Percentiles rank a stretch among this genome's conserved stretches.
Evolutionary conservation across 1,284 basidiomycete species (phyloP).

Genomic region (Mrakiaceae sp.): DNA sequence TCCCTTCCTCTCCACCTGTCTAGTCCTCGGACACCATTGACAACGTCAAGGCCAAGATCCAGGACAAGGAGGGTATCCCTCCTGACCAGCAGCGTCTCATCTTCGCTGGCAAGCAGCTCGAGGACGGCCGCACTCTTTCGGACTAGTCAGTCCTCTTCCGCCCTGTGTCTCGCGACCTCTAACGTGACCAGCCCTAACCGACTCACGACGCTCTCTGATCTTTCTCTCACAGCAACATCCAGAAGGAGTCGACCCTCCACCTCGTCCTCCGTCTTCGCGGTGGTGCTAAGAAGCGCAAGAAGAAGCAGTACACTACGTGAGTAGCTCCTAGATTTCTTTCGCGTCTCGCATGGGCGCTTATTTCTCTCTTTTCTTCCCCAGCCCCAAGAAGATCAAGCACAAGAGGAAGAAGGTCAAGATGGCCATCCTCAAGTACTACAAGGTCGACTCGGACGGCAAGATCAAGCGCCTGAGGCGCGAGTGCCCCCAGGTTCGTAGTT

Average conservation of each 20-base stretch:
- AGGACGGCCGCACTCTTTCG: constrained; percentile 38
- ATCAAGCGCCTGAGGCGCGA: constrained; percentile 98
- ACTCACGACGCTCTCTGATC: too few species aligned
- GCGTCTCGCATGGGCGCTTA: constrained; percentile 3
- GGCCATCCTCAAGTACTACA: constrained; percentile 64
- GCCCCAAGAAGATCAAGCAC: constrained; percentile 99
- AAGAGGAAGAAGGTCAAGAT: constrained; percentile 99
- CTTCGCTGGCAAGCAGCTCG: constrained; percentile 67
- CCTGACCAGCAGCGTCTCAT: constrained; percentile 77
- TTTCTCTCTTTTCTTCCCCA: constrained; percentile 23
- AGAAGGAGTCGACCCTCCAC: constrained; percentile 95
- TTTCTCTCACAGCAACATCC: constrained; percentile 47
- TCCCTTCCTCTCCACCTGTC: background rate
- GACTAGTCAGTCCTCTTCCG: constrained; percentile 27
- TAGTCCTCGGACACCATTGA: constrained; percentile 78
- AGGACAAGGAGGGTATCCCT: constrained; percentile 52
- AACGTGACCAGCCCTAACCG: too few species aligned
- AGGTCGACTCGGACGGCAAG: constrained; percentile 95
- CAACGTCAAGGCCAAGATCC: constrained; percentile 84
- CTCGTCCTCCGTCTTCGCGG: constrained; percentile 76
- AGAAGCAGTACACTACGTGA: constrained; percentile 78
- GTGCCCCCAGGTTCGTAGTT: constrained; percentile 48
- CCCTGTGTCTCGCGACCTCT: too few species aligned
- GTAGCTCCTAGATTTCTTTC: constrained; percentile 10
- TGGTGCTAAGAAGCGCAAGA: constrained; percentile 91